Evolutionary conservation across 2,329 filamentous ascomycete genomes (phyloP).

Genomic region (Hypoxylon sp.): DNA sequence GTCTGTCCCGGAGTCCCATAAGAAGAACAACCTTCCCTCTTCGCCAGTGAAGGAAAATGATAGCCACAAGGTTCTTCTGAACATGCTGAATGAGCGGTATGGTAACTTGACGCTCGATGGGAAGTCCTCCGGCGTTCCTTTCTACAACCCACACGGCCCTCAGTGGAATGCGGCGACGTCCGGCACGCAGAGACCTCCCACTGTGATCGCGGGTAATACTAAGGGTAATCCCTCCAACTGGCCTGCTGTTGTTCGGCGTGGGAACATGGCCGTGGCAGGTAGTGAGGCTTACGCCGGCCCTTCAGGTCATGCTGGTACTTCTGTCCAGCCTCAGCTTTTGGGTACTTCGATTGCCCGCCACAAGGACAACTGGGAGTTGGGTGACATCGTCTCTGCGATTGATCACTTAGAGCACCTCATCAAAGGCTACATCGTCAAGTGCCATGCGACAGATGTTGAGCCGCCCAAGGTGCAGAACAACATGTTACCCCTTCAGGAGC

Average conservation of each 20-base stretch:
- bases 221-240: constrained; percentile 31
- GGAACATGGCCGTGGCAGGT: not conserved
- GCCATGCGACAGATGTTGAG: constrained; percentile 34
- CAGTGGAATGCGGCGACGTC: constrained; percentile 20
- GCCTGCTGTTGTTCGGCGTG: constrained; percentile 9
- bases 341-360: constrained; percentile 37
- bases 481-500: constrained; percentile 41
- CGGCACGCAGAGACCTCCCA: not conserved
- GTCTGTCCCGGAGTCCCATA: constrained; percentile 1
- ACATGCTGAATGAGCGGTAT: not conserved
- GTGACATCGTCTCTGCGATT: constrained; percentile 48
- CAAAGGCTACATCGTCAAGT: constrained; percentile 52
- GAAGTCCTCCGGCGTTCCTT: not conserved
- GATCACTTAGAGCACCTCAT: constrained; percentile 50
- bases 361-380: constrained; percentile 47
- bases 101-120: not conserved
- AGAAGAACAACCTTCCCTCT: not conserved
- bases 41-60: constrained; percentile 7
- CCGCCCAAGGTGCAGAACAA: constrained; percentile 41
- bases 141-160: not conserved
- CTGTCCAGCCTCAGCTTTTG: not conserved
- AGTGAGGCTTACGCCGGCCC: not conserved
- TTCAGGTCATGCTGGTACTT: too few relatives aligned
- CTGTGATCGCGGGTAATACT: not conserved
- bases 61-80: not conserved